phyloP scores from a whole-genome alignment of 73 alveolate species.

The Blepharisma stoltei region DNA sequence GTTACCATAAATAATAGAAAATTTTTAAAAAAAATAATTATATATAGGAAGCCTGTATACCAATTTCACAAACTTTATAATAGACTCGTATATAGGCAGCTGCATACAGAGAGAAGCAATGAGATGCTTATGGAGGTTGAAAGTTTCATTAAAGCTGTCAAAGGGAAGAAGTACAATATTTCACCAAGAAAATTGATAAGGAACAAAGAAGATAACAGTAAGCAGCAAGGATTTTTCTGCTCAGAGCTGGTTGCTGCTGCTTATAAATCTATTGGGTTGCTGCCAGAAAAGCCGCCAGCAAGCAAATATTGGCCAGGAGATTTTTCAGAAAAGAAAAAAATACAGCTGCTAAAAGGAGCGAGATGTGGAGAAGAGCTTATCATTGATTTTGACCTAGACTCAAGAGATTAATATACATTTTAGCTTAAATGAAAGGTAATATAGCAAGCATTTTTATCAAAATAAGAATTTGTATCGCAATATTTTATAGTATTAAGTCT shows the following conservation, averaged over 20 bases:
- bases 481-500: too few relatives aligned
- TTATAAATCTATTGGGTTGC: constrained; percentile 66
- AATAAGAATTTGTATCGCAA: too few relatives aligned
- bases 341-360: constrained; percentile 7
- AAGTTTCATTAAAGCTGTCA: constrained; percentile 50
- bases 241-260: constrained; percentile 85
- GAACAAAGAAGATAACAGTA: constrained; percentile 29
- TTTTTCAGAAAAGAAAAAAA: constrained; percentile 31
- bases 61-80: constrained; percentile 52
- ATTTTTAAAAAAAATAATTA: constrained; percentile 43
- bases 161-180: constrained; percentile 54
- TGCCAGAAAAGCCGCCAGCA: constrained; percentile 48
- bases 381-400: constrained; percentile 11
- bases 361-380: neutral
- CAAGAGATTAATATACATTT: neutral
- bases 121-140: constrained; percentile 41
- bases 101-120: constrained; percentile 47
- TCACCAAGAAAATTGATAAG: constrained; percentile 46
- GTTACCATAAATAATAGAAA: too few relatives aligned
- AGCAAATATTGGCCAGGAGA: constrained; percentile 68
- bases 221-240: constrained; percentile 65
- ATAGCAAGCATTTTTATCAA: too few relatives aligned
- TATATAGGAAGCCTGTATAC: too few relatives aligned
- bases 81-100: constrained; percentile 46
- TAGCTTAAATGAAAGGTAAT: too few relatives aligned